Conservation (phyloP, 148 eudicot species). For the Chenopodium suecicum region DNA sequence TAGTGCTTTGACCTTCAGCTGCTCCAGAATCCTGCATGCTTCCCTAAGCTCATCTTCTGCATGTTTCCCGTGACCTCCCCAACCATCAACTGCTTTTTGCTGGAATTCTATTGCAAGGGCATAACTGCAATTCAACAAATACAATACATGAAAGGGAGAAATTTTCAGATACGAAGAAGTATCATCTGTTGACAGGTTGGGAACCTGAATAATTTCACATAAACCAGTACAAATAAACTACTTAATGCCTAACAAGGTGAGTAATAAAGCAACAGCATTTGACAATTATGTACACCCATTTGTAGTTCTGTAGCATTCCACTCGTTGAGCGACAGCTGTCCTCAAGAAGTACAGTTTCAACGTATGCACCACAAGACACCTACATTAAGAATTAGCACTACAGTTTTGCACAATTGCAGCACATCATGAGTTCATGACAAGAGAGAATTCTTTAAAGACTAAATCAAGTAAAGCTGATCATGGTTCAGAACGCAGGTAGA, state of each 20-base stretch:
- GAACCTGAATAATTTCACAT: neutral
- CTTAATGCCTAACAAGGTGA: neutral
- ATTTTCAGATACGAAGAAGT: no score
- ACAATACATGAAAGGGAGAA: neutral
- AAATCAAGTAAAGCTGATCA: neutral
- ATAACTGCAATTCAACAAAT: constrained; percentile 55
- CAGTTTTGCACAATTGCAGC: neutral
- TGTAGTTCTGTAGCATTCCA: neutral
- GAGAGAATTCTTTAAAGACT: neutral
- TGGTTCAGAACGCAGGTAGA: neutral
- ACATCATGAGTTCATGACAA: neutral
- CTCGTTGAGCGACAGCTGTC: neutral
- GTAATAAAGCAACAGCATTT: neutral
- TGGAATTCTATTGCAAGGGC: constrained; percentile 77
- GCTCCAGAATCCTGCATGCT: constrained; percentile 60
- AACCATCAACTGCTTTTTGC: constrained; percentile 66
- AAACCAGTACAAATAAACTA: neutral
- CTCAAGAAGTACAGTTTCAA: neutral
- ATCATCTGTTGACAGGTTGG: neutral
- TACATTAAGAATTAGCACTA: neutral
- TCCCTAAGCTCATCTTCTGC: constrained; percentile 66
- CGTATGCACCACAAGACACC: neutral
- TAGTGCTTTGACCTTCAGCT: constrained; percentile 54
- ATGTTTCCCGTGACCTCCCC: constrained; percentile 71
- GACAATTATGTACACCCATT: neutral